Conservation (phyloP, 768 basidiomycete species). For the Bullera alba region DNA sequence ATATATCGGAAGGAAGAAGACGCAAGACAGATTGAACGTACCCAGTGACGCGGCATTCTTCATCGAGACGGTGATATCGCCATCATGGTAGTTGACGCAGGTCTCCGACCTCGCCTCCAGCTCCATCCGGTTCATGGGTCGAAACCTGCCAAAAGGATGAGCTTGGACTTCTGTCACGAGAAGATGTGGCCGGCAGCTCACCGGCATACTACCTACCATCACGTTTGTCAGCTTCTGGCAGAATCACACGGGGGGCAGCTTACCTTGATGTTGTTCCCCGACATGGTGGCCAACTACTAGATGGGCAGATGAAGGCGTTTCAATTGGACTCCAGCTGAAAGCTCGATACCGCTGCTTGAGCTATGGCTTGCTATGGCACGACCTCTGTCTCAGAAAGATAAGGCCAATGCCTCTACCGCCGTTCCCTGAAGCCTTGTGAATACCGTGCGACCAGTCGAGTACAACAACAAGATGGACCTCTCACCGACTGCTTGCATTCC, state of each 20-base stretch:
- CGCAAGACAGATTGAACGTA: slow-evolving; percentile 46
- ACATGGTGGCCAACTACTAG: slow-evolving; percentile 31
- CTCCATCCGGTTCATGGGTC: slow-evolving; percentile 89
- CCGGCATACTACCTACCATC: slow-evolving; percentile 86
- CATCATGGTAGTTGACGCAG: slow-evolving; percentile 81
- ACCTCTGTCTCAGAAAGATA: too few relatives aligned
- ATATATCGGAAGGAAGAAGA: too few relatives aligned
- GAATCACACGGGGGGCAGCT: neutral
- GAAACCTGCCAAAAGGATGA: slow-evolving; percentile 62
- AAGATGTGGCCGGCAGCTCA: slow-evolving; percentile 48
- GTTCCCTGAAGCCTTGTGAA: too few relatives aligned
- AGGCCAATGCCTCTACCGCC: too few relatives aligned
- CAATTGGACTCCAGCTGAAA: too few relatives aligned
- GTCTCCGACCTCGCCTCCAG: slow-evolving; percentile 68
- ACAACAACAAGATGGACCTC: too few relatives aligned
- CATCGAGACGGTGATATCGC: slow-evolving; percentile 76
- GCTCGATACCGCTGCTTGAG: too few relatives aligned
- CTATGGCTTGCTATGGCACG: too few relatives aligned
- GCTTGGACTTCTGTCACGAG: neutral
- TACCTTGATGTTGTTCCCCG: slow-evolving; percentile 46
- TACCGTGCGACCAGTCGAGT: too few relatives aligned
- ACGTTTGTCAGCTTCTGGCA: slow-evolving; percentile 2
- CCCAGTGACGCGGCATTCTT: slow-evolving; percentile 49
- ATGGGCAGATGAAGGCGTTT: too few relatives aligned
- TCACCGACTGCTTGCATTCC: too few relatives aligned